These are phyloP conservation scores for Haematococcus sp. DNA, from an alignment of 139 green algal species.

Conservation along the genomic window DNA sequence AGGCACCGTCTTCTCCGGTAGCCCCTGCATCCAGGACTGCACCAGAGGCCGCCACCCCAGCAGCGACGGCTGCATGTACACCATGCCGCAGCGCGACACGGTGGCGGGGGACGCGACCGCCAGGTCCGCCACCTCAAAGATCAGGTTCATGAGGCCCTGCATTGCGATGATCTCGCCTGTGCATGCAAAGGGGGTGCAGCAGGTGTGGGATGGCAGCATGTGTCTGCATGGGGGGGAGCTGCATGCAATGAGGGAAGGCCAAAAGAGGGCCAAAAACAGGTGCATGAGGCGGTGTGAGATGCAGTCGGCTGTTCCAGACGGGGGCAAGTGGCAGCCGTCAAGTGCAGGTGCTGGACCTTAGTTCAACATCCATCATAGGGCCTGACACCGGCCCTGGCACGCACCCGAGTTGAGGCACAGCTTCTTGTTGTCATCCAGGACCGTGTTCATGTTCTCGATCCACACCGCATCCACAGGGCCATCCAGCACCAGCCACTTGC, in stretches of 20 bases:
- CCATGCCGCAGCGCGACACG: slow-evolving; percentile 56
- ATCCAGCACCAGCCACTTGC: slow-evolving; percentile 74
- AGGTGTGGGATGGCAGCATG: not conserved
- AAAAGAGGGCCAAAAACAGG: slow-evolving; percentile 64
- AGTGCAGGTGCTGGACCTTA: too few species aligned
- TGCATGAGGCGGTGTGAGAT: slow-evolving; percentile 51
- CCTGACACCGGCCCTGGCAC: not conserved
- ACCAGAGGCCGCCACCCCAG: slow-evolving; percentile 37
- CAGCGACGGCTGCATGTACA: slow-evolving; percentile 31
- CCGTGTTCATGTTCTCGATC: slow-evolving; percentile 89
- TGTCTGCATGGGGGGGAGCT: not conserved
- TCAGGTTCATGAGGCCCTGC: slow-evolving; percentile 44
- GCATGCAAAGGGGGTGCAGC: not conserved
- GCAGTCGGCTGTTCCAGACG: too few species aligned
- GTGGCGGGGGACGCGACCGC: slow-evolving; percentile 69
- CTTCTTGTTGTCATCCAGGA: slow-evolving; percentile 84
- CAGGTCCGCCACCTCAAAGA: slow-evolving; percentile 68
- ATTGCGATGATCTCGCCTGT: slow-evolving; percentile 15
- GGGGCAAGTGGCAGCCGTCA: too few species aligned
- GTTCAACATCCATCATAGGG: too few species aligned
- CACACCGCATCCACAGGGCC: slow-evolving; percentile 80
- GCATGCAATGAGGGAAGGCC: too few species aligned
- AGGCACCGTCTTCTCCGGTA: slow-evolving; percentile 15
- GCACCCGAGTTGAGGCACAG: slow-evolving; percentile 76
- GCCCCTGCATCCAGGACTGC: slow-evolving; percentile 33